Conservation (phyloP, 2,329 filamentous ascomycete genomes). For the Colletotrichum filicis region DNA sequence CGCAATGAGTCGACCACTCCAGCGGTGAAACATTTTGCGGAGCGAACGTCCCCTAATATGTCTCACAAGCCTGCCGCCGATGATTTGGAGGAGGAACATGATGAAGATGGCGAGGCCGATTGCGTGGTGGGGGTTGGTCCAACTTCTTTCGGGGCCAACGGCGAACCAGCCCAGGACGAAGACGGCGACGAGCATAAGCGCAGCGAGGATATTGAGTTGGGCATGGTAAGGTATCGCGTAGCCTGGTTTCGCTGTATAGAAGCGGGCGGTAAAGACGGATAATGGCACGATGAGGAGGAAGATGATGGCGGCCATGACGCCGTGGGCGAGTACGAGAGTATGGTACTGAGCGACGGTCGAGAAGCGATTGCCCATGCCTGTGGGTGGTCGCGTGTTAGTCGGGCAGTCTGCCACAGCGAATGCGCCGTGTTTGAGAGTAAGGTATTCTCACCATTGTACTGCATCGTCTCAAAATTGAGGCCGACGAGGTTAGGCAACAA, state of each 20-base stretch:
- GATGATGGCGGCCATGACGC: slow-evolving; percentile 75
- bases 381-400: slow-evolving; percentile 34
- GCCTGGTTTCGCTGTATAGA: slow-evolving; percentile 71
- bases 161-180: slow-evolving; percentile 83
- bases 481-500: slow-evolving; percentile 81
- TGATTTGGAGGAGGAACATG: slow-evolving; percentile 75
- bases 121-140: slow-evolving; percentile 87
- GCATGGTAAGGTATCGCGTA: slow-evolving; percentile 76
- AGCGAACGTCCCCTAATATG: slow-evolving; percentile 61
- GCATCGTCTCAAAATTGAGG: slow-evolving; percentile 83
- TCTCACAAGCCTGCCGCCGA: slow-evolving; percentile 74
- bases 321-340: slow-evolving; percentile 76
- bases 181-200: slow-evolving; percentile 75
- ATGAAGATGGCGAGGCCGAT: slow-evolving; percentile 85
- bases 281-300: slow-evolving; percentile 80
- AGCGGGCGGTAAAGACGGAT: slow-evolving; percentile 80
- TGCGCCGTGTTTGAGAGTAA: not conserved
- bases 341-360: slow-evolving; percentile 76
- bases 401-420: not conserved
- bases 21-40: slow-evolving; percentile 81
- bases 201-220: slow-evolving; percentile 77
- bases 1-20: slow-evolving; percentile 82
- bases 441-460: slow-evolving; percentile 76
- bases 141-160: slow-evolving; percentile 75
- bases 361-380: slow-evolving; percentile 87